A percentile compares a stretch with the other conserved stretches of the same genome.
Evolutionary conservation across 129 eudicot species (phyloP).

Genomic region (Flaveria brownii): DNA sequence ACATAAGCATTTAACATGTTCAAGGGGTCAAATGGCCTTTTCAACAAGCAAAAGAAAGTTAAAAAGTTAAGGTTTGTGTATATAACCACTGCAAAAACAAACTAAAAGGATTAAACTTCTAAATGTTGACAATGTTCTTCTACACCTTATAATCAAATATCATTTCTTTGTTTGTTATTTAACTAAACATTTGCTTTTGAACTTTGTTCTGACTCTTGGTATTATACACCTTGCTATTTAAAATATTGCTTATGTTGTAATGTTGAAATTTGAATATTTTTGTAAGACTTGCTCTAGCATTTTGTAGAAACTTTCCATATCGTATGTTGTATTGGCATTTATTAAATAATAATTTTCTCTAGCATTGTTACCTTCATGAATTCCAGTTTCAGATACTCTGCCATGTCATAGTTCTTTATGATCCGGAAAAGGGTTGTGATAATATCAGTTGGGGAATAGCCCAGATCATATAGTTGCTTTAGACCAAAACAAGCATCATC

Average conservation of each 20-base stretch:
- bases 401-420: slow-evolving; percentile 93
- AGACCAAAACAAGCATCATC: slow-evolving; percentile 94
- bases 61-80: too few species aligned
- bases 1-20: too few species aligned
- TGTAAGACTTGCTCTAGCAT: not conserved
- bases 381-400: slow-evolving; percentile 89
- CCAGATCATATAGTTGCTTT: slow-evolving; percentile 89
- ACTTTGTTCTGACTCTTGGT: too few species aligned
- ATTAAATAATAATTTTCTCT: not conserved
- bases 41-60: too few species aligned
- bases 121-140: not conserved
- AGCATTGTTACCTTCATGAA: slow-evolving; percentile 82
- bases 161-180: not conserved
- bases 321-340: not conserved
- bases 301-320: slow-evolving; percentile 1
- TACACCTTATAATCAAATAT: not conserved
- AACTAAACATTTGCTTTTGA: too few species aligned
- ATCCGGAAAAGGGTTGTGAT: slow-evolving; percentile 94
- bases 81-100: too few species aligned
- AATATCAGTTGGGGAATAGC: slow-evolving; percentile 98
- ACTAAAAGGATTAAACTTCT: too few species aligned
- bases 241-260: not conserved
- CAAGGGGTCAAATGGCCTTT: too few species aligned
- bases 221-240: not conserved
- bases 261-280: not conserved